Percentiles rank a stretch among this genome's conserved stretches.
Evolutionary conservation across 1,284 basidiomycete species (phyloP).

Genomic region (Tranzscheliella williamsii): DNA sequence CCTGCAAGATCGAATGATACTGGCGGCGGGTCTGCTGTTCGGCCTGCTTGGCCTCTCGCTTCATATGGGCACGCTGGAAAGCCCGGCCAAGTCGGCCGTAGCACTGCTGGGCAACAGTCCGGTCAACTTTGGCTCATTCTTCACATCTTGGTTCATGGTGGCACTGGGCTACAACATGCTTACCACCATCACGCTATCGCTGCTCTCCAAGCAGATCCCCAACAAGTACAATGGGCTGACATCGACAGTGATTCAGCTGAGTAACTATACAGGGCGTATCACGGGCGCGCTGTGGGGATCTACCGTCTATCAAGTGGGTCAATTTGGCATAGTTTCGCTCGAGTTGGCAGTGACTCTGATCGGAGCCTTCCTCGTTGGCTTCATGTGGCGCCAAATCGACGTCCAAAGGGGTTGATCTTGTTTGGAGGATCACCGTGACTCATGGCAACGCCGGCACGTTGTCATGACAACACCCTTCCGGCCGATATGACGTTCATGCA

Average conservation of each 20-base stretch:
- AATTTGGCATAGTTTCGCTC: constrained; percentile 33
- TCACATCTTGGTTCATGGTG: constrained; percentile 36
- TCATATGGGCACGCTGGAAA: constrained; percentile 35
- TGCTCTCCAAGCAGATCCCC: constrained; percentile 40
- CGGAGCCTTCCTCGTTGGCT: constrained; percentile 23
- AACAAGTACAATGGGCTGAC: constrained; percentile 36
- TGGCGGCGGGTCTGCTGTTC: constrained; percentile 22
- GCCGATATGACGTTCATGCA: too few species aligned
- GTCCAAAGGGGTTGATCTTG: constrained; percentile 15
- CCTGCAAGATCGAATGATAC: constrained; percentile 32
- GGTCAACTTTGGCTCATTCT: constrained; percentile 38
- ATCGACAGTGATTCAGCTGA: constrained; percentile 36
- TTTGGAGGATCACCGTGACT: too few species aligned
- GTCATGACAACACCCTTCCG: too few species aligned
- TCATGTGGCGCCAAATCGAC: constrained; percentile 41
- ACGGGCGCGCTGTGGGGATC: constrained; percentile 37
- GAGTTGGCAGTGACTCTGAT: constrained; percentile 35
- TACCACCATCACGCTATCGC: constrained; percentile 34
- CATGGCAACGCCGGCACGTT: too few species aligned
- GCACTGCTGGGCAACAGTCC: constrained; percentile 1
- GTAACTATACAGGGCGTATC: constrained; percentile 33
- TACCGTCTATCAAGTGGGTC: constrained; percentile 35
- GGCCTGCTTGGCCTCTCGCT: constrained; percentile 34
- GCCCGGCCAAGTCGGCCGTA: constrained; percentile 16
- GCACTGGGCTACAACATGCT: constrained; percentile 33